Evolutionary conservation across 805 yeast genomes (phyloP).

Genomic region (Kodamaea neixiangensis): DNA sequence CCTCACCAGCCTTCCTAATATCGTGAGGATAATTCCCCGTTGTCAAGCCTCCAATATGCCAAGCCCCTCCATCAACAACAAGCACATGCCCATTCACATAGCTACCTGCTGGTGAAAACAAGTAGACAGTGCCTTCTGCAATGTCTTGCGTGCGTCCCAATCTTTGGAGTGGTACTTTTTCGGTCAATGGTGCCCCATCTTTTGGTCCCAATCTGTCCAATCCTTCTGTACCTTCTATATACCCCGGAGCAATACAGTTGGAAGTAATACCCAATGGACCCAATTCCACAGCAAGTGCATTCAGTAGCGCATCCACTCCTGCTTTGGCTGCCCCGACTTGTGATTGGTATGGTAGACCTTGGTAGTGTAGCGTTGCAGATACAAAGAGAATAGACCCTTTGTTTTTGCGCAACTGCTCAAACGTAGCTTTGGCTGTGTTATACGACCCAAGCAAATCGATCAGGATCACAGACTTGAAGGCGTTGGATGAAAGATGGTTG

Average conservation of each 20-base stretch:
- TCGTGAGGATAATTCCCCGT: not conserved
- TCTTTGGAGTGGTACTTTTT: slow-evolving; percentile 64
- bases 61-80: slow-evolving; percentile 88
- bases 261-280: slow-evolving; percentile 31
- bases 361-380: slow-evolving; percentile 44
- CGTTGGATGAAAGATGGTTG: slow-evolving; percentile 43
- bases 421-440: slow-evolving; percentile 43
- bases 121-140: slow-evolving; percentile 83
- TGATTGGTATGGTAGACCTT: slow-evolving; percentile 41
- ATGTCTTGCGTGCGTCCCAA: slow-evolving; percentile 74
- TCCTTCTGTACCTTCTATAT: slow-evolving; percentile 29
- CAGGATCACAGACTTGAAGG: slow-evolving; percentile 38
- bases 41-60: slow-evolving; percentile 51
- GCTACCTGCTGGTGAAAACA: slow-evolving; percentile 79
- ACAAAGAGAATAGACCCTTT: slow-evolving; percentile 40
- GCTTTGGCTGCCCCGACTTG: slow-evolving; percentile 34
- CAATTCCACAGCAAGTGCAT: slow-evolving; percentile 30
- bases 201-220: slow-evolving; percentile 25
- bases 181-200: slow-evolving; percentile 35
- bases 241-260: slow-evolving; percentile 29
- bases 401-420: slow-evolving; percentile 35
- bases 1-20: not conserved
- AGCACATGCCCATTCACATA: slow-evolving; percentile 78
- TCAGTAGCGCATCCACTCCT: slow-evolving; percentile 29
- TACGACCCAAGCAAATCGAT: slow-evolving; percentile 44